Evolutionary conservation across 2,329 filamentous ascomycete genomes (phyloP), one percentile per base, ranked within the genome.

Genomic region (Phaeosphaeria sp.): DNA sequence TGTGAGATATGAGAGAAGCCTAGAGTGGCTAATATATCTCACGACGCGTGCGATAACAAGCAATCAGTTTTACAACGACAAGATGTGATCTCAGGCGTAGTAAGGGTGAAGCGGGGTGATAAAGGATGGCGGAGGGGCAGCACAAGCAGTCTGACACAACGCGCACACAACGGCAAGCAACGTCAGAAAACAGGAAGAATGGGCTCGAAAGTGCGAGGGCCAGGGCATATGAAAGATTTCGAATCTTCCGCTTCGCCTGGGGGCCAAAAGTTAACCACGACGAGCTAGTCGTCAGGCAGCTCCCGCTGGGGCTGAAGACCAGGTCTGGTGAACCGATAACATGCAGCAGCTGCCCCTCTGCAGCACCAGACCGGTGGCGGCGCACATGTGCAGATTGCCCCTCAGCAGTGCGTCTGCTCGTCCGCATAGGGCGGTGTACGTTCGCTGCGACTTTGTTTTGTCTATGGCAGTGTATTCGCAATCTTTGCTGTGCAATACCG

Each of bases 241-340:
- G n/a, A 30, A 54, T 57, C 56, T 46, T 20, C 52, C 51, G 27
- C 54, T 58, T 51, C 50, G 50, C 50, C 56, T 69, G 60, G 68
- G 68, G 68, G 66, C 64, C 63, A 58, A 64, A 69, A 64, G 50
- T 56, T 59, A 48, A 57, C 63, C 60, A 59, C 60, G 62, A 69
- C 63, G 65, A 65, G 67, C 67, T 71, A 71, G 66, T 71, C 66
- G 68, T 68, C 67, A 71, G 67, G 66, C 65, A 68, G 63, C 62
- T 62, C 56, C 62, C 56, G 64, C 62, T 61, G 60, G 65, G 66
- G 63, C 61, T 62, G 63, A 65, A 60, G 64, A 53, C 55, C 55
- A 48, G 58, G 65, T 71, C 68, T 66, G 62, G 55, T 69, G 66
- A 54, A 65, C 67, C 54, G 42, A 53, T 56, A 54, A 52, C 27